These are phyloP conservation scores for Cylindrotheca closterium DNA, from an alignment of 108 stramenopile genomes.

Conservation along the genomic window DNA sequence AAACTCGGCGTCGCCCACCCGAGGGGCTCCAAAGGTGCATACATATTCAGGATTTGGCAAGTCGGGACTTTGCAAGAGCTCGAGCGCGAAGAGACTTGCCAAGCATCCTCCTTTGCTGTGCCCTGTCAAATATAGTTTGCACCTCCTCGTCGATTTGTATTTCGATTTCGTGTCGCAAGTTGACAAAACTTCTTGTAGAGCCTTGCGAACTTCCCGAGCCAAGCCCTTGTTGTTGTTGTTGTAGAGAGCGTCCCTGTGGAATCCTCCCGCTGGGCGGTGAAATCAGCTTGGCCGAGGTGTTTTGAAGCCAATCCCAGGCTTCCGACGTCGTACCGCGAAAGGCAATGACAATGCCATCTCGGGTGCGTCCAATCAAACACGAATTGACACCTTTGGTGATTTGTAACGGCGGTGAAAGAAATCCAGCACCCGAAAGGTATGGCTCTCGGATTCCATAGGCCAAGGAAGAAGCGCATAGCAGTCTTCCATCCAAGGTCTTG, in stretches of 20 bases:
- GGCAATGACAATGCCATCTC: constrained; percentile 19
- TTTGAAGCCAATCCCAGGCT: constrained; percentile 25
- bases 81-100: constrained; percentile 15
- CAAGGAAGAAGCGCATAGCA: constrained; percentile 20
- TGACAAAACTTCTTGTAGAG: too few relatives aligned
- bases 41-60: constrained; percentile 20
- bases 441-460: constrained; percentile 13
- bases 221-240: too few relatives aligned
- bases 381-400: constrained; percentile 14
- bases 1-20: constrained; percentile 22
- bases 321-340: constrained; percentile 20
- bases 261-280: not conserved
- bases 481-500: constrained; percentile 17
- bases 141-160: too few relatives aligned
- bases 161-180: too few relatives aligned
- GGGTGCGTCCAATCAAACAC: constrained; percentile 9
- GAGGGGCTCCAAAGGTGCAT: constrained; percentile 19
- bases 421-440: constrained; percentile 13
- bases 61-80: not conserved
- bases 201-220: too few relatives aligned
- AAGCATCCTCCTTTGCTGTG: constrained; percentile 31
- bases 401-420: constrained; percentile 4
- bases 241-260: not conserved
- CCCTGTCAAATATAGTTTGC: constrained; percentile 30
- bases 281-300: constrained; percentile 1